Evolutionary conservation across 306 rosid genomes (phyloP), one percentile per base, ranked within the genome.

Genomic region (Vigna unguiculata): DNA sequence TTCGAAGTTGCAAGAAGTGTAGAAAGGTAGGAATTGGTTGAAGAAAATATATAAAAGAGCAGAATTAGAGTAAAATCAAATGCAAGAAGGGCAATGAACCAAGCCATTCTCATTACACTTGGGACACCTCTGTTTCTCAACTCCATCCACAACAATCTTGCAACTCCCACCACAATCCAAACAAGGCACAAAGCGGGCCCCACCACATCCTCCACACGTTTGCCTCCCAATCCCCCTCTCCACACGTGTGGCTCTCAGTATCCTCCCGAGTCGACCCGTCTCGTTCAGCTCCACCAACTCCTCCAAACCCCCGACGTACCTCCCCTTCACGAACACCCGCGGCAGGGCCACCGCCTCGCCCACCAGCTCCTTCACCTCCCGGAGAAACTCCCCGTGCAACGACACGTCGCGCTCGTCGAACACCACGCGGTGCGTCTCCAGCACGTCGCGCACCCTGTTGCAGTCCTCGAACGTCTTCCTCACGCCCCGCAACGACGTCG

Each of bases 341-440:
- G 98, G 98, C 24, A 92, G 81, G 3, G 34, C 65, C 25, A 67
- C 68, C 6, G 49, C 72, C 22, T 1, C 78, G 11, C 6, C 66
- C 7, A 83, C 1, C 34, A 94, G 7, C n/a, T 80, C 91, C 81
- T 85, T 91, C 62, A 91, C 25, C 80, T 94, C 96, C 32, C 58
- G 77, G 70, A 86, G 67, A 21, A 87, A 94, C 83, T 71, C 93
- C 0, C 90, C 91, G 71, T 94, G 97, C 3, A 94, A 65, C 30
- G 98, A 76, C 82, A 94, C 98, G 91, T 94, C 97, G 2, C 98
- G 69, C 93, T 94, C 98, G 66, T 94, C 97, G 52, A 80, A 79
- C 25, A 85, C 89, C 62, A 92, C 91, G 16, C 83, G 57, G 43
- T 89, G 94, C 21, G 63, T 54, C 38, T 94, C 97, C 71, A 94